Conservation (phyloP, 441 rosid species). For the Populus hybrid region DNA sequence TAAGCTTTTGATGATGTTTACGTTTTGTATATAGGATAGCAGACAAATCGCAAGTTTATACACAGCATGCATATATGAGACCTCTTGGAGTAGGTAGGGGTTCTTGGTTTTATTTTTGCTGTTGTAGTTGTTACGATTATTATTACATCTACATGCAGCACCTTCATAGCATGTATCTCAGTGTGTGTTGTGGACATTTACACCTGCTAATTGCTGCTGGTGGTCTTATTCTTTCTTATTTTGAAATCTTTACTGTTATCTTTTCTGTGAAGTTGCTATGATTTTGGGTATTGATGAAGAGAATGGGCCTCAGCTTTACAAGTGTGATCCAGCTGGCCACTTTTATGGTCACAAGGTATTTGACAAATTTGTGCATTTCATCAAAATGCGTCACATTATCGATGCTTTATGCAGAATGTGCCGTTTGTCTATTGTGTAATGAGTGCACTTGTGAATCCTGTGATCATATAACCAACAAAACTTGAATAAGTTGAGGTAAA, state of each 20-base stretch:
- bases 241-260: background rate
- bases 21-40: slow-evolving; percentile 58
- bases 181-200: background rate
- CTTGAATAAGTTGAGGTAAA: background rate
- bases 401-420: background rate
- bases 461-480: background rate
- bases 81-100: slow-evolving; percentile 95
- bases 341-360: slow-evolving; percentile 96
- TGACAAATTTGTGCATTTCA: background rate
- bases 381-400: background rate
- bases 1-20: background rate
- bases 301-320: slow-evolving; percentile 81
- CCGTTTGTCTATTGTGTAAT: background rate
- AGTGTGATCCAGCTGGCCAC: slow-evolving; percentile 99
- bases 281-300: slow-evolving; percentile 93
- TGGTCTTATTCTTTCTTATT: background rate
- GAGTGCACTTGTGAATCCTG: background rate
- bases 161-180: background rate
- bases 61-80: slow-evolving; percentile 99
- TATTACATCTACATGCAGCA: background rate
- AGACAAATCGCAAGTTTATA: slow-evolving; percentile 91
- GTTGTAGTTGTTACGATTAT: background rate
- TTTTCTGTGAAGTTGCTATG: slow-evolving; percentile 71
- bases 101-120: slow-evolving; percentile 15
- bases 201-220: background rate